Conservation (phyloP, 2,329 filamentous ascomycete genomes). For the Alternaria metachromatica region DNA sequence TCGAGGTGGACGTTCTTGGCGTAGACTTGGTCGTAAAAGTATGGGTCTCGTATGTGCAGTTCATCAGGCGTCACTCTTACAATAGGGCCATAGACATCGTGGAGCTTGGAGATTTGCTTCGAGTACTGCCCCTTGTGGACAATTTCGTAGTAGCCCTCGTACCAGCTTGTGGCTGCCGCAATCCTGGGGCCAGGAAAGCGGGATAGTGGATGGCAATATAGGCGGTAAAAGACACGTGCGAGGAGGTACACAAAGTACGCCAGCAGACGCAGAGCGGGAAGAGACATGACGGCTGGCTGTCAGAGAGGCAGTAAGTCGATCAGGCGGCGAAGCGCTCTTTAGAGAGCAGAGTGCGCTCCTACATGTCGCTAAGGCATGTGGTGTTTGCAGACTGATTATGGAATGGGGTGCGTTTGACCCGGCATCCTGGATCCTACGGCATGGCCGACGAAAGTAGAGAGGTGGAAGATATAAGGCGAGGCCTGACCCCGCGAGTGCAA, state of each 20-base stretch:
- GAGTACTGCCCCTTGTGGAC: constrained; percentile 41
- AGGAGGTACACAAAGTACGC: constrained; percentile 22
- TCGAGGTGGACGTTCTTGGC: constrained; percentile 38
- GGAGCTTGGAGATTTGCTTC: constrained; percentile 37
- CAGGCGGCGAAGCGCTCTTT: neutral
- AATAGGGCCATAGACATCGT: constrained; percentile 48
- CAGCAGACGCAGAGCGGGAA: constrained; percentile 16
- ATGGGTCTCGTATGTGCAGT: constrained; percentile 52
- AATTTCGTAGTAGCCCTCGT: constrained; percentile 47
- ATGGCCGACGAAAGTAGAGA: constrained; percentile 4
- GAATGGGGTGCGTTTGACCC: constrained; percentile 1
- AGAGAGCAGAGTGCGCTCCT: neutral
- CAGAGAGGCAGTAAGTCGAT: neutral
- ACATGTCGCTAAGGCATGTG: constrained; percentile 1
- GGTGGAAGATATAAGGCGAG: neutral
- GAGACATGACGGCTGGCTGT: constrained; percentile 14
- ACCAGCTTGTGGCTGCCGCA: constrained; percentile 42
- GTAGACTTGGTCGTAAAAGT: constrained; percentile 48
- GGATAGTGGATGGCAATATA: constrained; percentile 54
- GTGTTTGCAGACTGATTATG: neutral
- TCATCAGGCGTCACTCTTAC: constrained; percentile 53
- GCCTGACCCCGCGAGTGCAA: constrained; percentile 2
- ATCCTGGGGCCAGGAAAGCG: constrained; percentile 53
- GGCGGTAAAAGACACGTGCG: constrained; percentile 44
- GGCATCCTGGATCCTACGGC: neutral